Evolutionary conservation across 148 eudicot species (phyloP).

Genomic region (Heliosperma pusillum): DNA sequence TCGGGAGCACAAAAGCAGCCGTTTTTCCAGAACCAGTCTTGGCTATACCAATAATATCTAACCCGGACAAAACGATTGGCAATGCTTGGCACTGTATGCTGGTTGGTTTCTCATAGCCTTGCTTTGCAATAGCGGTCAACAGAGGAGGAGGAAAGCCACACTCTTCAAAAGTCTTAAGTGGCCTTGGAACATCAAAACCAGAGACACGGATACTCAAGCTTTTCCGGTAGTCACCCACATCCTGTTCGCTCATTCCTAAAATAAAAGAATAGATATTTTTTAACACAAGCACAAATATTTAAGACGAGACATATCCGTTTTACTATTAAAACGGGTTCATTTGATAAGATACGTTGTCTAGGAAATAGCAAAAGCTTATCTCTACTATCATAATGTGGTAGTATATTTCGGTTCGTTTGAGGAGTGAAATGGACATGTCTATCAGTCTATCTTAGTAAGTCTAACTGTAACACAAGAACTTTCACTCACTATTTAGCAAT

Average conservation of each 20-base stretch:
- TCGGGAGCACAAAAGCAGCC: conserved; percentile 96
- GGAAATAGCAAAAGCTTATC: too few relatives aligned
- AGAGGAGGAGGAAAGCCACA: conserved; percentile 71
- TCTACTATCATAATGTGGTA: too few relatives aligned
- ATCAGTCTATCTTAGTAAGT: too few relatives aligned
- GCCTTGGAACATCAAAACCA: conserved; percentile 95
- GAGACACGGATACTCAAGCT: conserved; percentile 81
- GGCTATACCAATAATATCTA: conserved; percentile 91
- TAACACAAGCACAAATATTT: neutral
- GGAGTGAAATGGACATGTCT: too few relatives aligned
- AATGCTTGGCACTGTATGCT: conserved; percentile 93
- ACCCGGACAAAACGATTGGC: conserved; percentile 85
- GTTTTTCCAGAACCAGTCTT: conserved; percentile 99
- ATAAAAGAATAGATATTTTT: neutral
- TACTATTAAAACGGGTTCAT: too few relatives aligned
- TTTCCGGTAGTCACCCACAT: conserved; percentile 69
- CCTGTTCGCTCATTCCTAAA: conserved; percentile 91
- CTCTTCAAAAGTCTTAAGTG: conserved; percentile 82
- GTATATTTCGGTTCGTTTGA: too few relatives aligned
- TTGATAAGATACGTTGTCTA: too few relatives aligned
- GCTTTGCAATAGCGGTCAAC: conserved; percentile 74
- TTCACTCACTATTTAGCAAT: too few relatives aligned
- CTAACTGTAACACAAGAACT: too few relatives aligned
- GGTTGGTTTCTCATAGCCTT: conserved; percentile 95
- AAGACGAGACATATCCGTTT: too few relatives aligned